Evolutionary conservation across 2,329 filamentous ascomycete species (phyloP).

Genomic region (Trichocomaceae sp.): DNA sequence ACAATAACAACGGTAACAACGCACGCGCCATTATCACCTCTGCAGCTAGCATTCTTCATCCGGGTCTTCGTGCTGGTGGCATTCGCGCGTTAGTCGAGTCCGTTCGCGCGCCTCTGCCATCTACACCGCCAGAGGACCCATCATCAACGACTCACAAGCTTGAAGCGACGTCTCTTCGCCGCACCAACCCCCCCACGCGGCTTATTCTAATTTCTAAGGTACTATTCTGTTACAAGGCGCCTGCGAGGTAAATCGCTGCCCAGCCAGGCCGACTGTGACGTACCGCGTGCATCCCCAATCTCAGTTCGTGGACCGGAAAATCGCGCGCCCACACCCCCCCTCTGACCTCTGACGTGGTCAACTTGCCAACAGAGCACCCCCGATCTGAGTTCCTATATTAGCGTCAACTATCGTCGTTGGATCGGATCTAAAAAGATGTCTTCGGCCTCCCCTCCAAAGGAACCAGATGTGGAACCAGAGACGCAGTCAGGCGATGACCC

Average conservation of each 20-base stretch:
- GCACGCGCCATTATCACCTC: slow-evolving; percentile 3
- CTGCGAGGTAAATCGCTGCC: slow-evolving; percentile 33
- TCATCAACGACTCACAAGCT: slow-evolving; percentile 2
- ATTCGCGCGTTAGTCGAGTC: slow-evolving; percentile 16
- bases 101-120: slow-evolving; percentile 16
- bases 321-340: slow-evolving; percentile 16
- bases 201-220: slow-evolving; percentile 13
- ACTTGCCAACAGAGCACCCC: slow-evolving; percentile 34
- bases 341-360: slow-evolving; percentile 44
- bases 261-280: slow-evolving; percentile 27
- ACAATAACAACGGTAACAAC: too few relatives aligned
- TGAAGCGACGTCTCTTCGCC: too few relatives aligned
- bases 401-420: slow-evolving; percentile 26
- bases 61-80: neutral
- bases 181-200: slow-evolving; percentile 23
- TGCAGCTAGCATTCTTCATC: neutral
- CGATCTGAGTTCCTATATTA: slow-evolving; percentile 20
- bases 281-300: slow-evolving; percentile 22
- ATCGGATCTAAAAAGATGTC: slow-evolving; percentile 68
- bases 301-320: slow-evolving; percentile 12
- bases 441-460: slow-evolving; percentile 90
- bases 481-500: slow-evolving; percentile 87
- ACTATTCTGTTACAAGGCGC: slow-evolving; percentile 24
- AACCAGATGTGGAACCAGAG: slow-evolving; percentile 79
- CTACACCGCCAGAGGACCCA: slow-evolving; percentile 19